Conservation (phyloP, 2,329 filamentous ascomycete species). For the Colletotrichum sp. region DNA sequence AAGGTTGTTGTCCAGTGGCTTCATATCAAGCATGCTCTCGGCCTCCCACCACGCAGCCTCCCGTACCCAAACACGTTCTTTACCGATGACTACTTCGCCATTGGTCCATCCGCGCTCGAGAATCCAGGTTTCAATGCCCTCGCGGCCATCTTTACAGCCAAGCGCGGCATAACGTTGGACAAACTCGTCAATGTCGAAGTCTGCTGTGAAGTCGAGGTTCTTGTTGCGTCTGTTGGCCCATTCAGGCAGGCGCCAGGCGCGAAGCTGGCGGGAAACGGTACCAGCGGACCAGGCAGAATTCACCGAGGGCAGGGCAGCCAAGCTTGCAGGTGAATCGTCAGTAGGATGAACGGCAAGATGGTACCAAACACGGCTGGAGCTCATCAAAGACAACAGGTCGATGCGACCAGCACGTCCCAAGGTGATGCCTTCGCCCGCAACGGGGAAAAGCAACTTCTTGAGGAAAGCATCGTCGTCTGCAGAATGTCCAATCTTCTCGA, state of each 20-base stretch:
- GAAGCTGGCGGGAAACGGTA: constrained; percentile 88
- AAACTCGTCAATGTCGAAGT: constrained; percentile 96
- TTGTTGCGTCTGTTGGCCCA: constrained; percentile 96
- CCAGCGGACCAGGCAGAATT: constrained; percentile 94
- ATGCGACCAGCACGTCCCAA: constrained; percentile 80
- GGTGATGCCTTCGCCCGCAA: constrained; percentile 77
- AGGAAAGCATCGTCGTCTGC: constrained; percentile 84
- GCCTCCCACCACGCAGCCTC: constrained; percentile 98
- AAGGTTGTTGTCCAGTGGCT: constrained; percentile 60
- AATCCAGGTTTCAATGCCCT: constrained; percentile 93
- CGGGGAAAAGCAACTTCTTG: constrained; percentile 80
- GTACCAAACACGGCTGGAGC: constrained; percentile 92
- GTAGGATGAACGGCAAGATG: constrained; percentile 92
- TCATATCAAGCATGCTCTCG: constrained; percentile 92
- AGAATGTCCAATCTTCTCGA: constrained; percentile 87
- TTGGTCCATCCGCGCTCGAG: constrained; percentile 98
- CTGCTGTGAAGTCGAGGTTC: constrained; percentile 91
- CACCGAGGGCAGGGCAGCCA: constrained; percentile 74
- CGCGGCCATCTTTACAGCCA: constrained; percentile 87
- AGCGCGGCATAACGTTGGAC: constrained; percentile 79
- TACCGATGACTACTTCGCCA: constrained; percentile 89
- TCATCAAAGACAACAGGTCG: constrained; percentile 75
- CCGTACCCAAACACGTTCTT: constrained; percentile 93
- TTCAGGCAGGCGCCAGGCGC: constrained; percentile 91
- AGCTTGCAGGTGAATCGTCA: constrained; percentile 77